Base-by-base conservation (phyloP, 73 alveolate genomes). In the Urostyla sp. region DNA sequence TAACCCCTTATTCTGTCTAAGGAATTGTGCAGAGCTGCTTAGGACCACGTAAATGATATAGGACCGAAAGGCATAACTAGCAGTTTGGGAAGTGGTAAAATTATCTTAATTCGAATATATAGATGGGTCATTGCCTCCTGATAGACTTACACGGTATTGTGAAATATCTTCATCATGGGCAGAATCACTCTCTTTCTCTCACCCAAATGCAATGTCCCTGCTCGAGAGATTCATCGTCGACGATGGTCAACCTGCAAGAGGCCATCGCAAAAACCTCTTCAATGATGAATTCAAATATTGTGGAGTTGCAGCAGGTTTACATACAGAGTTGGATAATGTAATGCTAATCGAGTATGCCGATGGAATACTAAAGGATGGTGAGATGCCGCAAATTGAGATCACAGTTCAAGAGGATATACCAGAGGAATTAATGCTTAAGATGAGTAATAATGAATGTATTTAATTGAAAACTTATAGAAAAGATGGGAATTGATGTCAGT, bases 41-140 rank as follows among this genome's bases (percentile, higher is more conserved):
- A 59, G 31, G 99, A 95, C 76, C 96, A 91, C 74, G 90, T 92
- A 35, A 80, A 93, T 26, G 98, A 95, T 72, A 75, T 95, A 44
- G 98, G 99, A 8, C 94, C 95, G 1, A 84, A 87, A 69, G 99
- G 98, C 8, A 57, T 91, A 50, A 45, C 67, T 0, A 55, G 92
- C 1, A 94, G 88, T 48, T 87, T 87, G 23, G 99, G 98, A 43
- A 63, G 57, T 16, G 79, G 51, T 40, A 40, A 11, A 11, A 40
- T 40, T 11, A 11, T 40, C 51, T 11, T 40, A 11, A 40, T 11
- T 40, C 15, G 10, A 11, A 10, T 40, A 11, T 11, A 86, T 91
- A 50, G 96, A 95, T 91, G 94, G 92, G 48, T 82, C 94, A 27
- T 45, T 76, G n/a, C 92, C 96, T 37, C 82, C 86, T 52, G 92